Evolutionary conservation across 306 rosid genomes (phyloP), one percentile per base, ranked within the genome.

Genomic region (Quercus gilva): DNA sequence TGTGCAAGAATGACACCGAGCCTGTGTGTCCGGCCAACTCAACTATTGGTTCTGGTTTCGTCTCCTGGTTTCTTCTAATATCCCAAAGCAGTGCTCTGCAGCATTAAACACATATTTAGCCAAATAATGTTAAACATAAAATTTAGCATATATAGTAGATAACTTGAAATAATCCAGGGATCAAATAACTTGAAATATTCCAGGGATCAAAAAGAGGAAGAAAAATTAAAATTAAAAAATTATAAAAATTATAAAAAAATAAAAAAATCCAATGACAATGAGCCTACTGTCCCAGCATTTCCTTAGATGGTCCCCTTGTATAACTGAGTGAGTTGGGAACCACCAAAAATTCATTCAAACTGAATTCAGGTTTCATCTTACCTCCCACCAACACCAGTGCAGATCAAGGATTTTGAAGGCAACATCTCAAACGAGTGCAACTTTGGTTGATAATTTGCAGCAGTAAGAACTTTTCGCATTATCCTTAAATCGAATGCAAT

Each of bases 51-150:
- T 77, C 84, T 45, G 88, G 82, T 60, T 77, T 88, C 45, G 1
- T 37, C 18, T 76, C 85, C 79, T 82, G 90, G 88, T 83, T 89
- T 80, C 84, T 90, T 84, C 98, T 88, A n/a, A 92, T 72, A 86
- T 94, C 98, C 86, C 93, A 94, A 19, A 94, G 93, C 94, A 88
- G 80, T 45, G 94, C 98, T 64, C 97, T 92, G 97, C 86, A 84
- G 58, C 45, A 7, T 37, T 37, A 37, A 37, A 37, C 45, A 37
- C 11, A 37, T 1, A 2, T 37, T 37, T 37, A 37, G 45, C 45
- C 3, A 37, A 37, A 37, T 81, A 49, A 12, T 49, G 17, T 49
- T 49, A 49, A 49, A 49, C 12, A 49, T 49, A 12, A 10, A 11
- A 2, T 49, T 49, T 2, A 49, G 53, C 53, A 49, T 49, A 2